phyloP scores from a whole-genome alignment of 768 basidiomycete genomes.

The Sarcomyxa edulis region DNA sequence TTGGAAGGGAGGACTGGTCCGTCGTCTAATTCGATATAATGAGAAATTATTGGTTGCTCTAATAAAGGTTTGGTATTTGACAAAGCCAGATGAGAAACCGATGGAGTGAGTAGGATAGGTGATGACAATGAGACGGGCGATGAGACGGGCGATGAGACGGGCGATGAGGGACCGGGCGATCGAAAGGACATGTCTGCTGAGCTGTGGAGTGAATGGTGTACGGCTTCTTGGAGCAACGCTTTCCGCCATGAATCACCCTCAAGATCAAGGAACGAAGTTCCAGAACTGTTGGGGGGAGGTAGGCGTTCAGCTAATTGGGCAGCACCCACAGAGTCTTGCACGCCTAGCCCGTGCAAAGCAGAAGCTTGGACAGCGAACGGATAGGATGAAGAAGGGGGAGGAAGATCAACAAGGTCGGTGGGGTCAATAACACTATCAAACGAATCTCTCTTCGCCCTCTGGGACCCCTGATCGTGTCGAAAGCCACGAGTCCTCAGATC shows the following conservation, averaged over 20 bases:
- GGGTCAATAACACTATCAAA: conserved; percentile 71
- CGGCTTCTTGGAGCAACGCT: conserved; percentile 70
- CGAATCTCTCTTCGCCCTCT: conserved; percentile 25
- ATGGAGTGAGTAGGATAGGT: conserved; percentile 9
- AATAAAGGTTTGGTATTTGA: conserved; percentile 25
- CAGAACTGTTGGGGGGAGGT: conserved; percentile 63
- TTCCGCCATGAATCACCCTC: conserved; percentile 69
- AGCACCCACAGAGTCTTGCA: conserved; percentile 71
- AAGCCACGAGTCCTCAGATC: conserved; percentile 57
- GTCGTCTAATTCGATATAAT: conserved; percentile 15
- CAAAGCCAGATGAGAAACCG: conserved; percentile 19
- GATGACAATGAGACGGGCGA: conserved; percentile 8
- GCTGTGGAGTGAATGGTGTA: conserved; percentile 67
- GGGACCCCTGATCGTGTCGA: conserved; percentile 40
- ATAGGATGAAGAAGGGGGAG: conserved; percentile 61
- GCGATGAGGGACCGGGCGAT: conserved; percentile 32
- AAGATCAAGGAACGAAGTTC: conserved; percentile 44
- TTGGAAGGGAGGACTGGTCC: conserved; percentile 13
- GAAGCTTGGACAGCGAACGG: conserved; percentile 75
- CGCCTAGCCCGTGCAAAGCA: conserved; percentile 65
- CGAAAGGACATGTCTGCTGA: conserved; percentile 43
- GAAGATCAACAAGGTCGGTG: conserved; percentile 78
- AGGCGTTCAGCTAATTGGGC: conserved; percentile 69
- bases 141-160: conserved; percentile 32
- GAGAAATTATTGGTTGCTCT: conserved; percentile 40